These are phyloP conservation scores for Vigna radiata DNA, from an alignment of 306 rosid species.

Conservation along the genomic window DNA sequence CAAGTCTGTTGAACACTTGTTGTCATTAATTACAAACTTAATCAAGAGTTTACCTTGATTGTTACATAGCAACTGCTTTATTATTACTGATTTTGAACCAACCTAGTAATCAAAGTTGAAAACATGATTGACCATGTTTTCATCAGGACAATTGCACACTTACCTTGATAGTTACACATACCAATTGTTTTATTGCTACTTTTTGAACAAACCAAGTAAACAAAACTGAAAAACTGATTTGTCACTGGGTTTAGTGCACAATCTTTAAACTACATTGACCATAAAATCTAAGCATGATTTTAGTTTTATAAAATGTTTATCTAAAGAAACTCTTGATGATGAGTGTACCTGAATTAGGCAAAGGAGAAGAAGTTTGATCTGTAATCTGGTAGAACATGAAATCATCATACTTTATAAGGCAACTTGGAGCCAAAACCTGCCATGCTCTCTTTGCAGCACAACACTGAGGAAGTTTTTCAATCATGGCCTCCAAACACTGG, in stretches of 20 bases:
- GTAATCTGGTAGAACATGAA: constrained; percentile 35
- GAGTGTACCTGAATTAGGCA: constrained; percentile 27
- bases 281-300: too few relatives aligned
- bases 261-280: too few relatives aligned
- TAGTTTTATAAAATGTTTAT: too few relatives aligned
- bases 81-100: neutral
- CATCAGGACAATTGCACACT: too few relatives aligned
- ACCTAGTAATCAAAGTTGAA: neutral
- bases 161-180: too few relatives aligned
- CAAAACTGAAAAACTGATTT: neutral
- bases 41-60: neutral
- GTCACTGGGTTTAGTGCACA: too few relatives aligned
- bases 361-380: constrained; percentile 35
- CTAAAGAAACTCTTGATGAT: too few relatives aligned
- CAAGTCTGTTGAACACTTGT: too few relatives aligned
- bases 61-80: neutral
- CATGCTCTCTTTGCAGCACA: constrained; percentile 42
- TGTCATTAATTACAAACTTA: neutral
- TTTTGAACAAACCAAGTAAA: too few relatives aligned
- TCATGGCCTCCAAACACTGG: constrained; percentile 47
- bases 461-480: constrained; percentile 43
- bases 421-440: constrained; percentile 50
- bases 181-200: too few relatives aligned
- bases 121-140: too few relatives aligned
- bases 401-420: constrained; percentile 48